Base-by-base conservation (phyloP, 2,329 filamentous ascomycete genomes). In the Beauveria caledonica region DNA sequence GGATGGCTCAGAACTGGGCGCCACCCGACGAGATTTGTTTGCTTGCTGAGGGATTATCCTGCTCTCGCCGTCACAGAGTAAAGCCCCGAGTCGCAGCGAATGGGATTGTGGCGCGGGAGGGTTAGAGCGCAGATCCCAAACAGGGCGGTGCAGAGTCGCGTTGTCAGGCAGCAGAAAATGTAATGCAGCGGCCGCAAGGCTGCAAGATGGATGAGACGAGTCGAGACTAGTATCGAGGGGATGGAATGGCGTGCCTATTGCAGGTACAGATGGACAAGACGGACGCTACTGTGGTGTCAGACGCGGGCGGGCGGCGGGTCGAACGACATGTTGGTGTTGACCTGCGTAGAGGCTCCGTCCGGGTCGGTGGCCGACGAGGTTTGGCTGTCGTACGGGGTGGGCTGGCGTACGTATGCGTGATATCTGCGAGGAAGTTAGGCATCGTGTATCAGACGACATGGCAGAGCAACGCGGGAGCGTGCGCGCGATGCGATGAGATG, bases 11-110 rank as follows among this genome's bases (percentile, higher is more conserved):
- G 27, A 29, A 21, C 23, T n/a, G 27, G 42, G 19, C 54, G 54
- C 54, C 54, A 57, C 54, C 42, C 33, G 40, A 57, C 42, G n/a
- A 57, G 44, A 17, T 8, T 17, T 57, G 54, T 57, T 57, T 57
- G 42, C 42, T 39, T 57, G 54, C 5, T 53, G 50, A 33, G 54
- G 54, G 54, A 57, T 57, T 48, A 48, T 57, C 27, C 15, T 57
- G 54, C 19, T 48, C 21, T 33, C 33, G 23, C 25, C 25, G 54
- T 46, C 27, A 23, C 54, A 40, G 52, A 36, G 33, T 36, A 36
- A 36, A 36, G 33, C 11, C 52, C 51, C 51, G 42, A 42, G 15
- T 11, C 6, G n/a, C 19, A 56, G 42, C 40, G 27, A 45, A 56
- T 56, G 23, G 42, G 27, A 48, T 23, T 13, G 48, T 55, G 52